Conservation (phyloP, 768 basidiomycete species). For the Amanita pallidorosea region DNA sequence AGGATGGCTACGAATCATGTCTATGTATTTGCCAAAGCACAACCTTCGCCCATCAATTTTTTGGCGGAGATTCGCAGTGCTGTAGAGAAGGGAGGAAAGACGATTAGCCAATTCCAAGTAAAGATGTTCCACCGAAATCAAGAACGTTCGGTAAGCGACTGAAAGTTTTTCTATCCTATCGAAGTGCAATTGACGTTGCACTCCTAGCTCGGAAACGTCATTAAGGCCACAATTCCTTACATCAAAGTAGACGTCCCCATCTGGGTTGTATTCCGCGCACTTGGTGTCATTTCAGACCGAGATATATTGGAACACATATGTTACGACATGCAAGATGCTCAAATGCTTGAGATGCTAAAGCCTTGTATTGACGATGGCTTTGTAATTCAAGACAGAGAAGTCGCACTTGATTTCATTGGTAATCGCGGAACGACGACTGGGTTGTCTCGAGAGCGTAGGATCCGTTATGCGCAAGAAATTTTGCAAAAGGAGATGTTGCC, state of each 20-base stretch:
- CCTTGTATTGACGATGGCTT: conserved; percentile 98
- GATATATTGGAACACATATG: conserved; percentile 98
- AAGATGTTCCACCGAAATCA: conserved; percentile 92
- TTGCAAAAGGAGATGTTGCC: conserved; percentile 98
- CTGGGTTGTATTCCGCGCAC: conserved; percentile 96
- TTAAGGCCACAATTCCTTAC: conserved; percentile 96
- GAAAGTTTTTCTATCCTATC: conserved; percentile 1
- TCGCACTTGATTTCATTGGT: conserved; percentile 96
- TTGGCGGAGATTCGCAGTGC: conserved; percentile 96
- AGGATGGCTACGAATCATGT: conserved; percentile 99
- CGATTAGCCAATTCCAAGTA: conserved; percentile 94
- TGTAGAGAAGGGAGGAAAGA: conserved; percentile 97
- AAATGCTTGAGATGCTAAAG: conserved; percentile 96
- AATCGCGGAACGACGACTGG: conserved; percentile 94
- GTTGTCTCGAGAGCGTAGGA: conserved; percentile 83
- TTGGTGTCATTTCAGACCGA: conserved; percentile 94
- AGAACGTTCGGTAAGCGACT: conserved; percentile 67
- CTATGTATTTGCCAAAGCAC: conserved; percentile 97
- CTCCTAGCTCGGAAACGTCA: conserved; percentile 72
- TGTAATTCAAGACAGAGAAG: conserved; percentile 95
- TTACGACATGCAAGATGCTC: conserved; percentile 92
- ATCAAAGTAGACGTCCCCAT: conserved; percentile 98
- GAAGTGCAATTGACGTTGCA: conserved; percentile 4
- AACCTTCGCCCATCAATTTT: conserved; percentile 92
- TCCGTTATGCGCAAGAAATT: conserved; percentile 95